Evolutionary conservation across 2,329 filamentous ascomycete genomes (phyloP).

Genomic region (Talaromyces piceae): DNA sequence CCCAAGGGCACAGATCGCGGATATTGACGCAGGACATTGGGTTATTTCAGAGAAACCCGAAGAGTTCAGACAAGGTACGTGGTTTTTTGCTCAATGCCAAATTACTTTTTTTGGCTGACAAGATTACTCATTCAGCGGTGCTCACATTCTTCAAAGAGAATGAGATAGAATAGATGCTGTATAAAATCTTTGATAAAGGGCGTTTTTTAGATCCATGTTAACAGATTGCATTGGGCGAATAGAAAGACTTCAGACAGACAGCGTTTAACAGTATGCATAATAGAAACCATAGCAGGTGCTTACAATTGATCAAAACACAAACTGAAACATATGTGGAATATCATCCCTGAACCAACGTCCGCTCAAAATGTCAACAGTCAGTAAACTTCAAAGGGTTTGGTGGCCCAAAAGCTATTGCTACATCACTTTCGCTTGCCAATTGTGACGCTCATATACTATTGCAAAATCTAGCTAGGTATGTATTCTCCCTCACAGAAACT

Average conservation of each 20-base stretch:
- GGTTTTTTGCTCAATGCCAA: neutral
- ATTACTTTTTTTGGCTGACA: constrained; percentile 11
- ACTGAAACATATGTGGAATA: no score
- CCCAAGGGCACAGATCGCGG: constrained; percentile 31
- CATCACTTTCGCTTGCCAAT: no score
- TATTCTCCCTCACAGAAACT: no score
- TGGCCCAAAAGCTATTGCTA: no score
- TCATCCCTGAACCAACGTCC: no score
- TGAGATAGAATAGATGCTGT: constrained; percentile 11
- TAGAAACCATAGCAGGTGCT: no score
- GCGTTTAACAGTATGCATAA: neutral
- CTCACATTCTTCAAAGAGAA: constrained; percentile 25
- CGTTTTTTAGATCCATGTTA: neutral
- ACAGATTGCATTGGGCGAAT: neutral
- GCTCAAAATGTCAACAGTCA: no score
- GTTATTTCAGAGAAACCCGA: constrained; percentile 40
- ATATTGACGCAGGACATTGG: constrained; percentile 39
- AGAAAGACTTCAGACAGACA: neutral
- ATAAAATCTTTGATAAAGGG: neutral
- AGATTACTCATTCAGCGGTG: constrained; percentile 19
- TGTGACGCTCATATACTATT: no score
- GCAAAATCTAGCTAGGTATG: no score
- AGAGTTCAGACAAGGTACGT: constrained; percentile 32
- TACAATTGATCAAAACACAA: no score
- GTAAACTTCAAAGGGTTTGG: no score